phyloP scores from a whole-genome alignment of 768 basidiomycete genomes.

The Tricholoma terreum region DNA sequence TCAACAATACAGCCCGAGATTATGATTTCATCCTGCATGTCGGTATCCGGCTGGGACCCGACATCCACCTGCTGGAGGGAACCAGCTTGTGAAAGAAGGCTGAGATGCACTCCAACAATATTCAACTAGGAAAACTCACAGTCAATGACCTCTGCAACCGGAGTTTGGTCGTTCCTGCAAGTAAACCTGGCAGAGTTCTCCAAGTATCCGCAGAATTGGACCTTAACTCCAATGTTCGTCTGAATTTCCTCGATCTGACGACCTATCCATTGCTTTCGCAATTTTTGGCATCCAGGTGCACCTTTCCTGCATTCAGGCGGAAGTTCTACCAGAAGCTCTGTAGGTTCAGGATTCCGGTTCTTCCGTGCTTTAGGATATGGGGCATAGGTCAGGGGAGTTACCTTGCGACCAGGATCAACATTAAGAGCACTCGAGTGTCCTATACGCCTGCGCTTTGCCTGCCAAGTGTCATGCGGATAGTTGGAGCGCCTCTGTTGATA shows the following conservation, averaged over 20 bases:
- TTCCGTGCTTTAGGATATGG: background rate
- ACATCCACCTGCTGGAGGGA: background rate
- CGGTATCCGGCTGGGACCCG: background rate
- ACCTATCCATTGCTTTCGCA: conserved; percentile 4
- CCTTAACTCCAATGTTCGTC: background rate
- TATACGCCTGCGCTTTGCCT: conserved; percentile 7
- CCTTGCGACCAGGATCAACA: background rate
- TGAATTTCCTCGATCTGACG: conserved; percentile 4
- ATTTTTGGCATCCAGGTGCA: conserved; percentile 1
- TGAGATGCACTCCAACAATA: background rate
- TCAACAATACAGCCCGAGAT: background rate
- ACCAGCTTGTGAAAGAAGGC: background rate
- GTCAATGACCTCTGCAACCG: background rate
- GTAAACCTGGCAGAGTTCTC: conserved; percentile 2
- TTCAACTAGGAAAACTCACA: background rate
- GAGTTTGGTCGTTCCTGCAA: background rate
- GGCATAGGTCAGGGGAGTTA: too few species aligned
- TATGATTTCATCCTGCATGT: background rate
- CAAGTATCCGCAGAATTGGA: conserved; percentile 2
- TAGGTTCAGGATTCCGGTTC: background rate
- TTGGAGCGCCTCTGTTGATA: background rate
- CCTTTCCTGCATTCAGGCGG: conserved; percentile 9
- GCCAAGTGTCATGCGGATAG: background rate
- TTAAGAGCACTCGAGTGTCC: background rate
- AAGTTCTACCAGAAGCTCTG: conserved; percentile 7